Conservation (phyloP, 306 rosid species). For the Dalbergia cultrata region DNA sequence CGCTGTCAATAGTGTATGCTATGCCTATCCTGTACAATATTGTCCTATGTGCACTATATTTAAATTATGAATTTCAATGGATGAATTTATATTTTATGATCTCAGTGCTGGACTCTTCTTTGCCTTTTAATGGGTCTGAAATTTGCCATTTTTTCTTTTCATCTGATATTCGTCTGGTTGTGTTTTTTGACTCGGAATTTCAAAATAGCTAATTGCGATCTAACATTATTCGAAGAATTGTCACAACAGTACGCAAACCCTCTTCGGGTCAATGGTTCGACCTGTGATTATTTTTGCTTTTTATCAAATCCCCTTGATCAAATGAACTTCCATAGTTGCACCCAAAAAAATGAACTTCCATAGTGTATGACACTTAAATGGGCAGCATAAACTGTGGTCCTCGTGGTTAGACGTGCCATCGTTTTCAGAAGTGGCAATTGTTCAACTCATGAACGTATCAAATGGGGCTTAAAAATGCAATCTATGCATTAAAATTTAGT, state of each 20-base stretch:
- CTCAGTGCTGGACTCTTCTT: background rate
- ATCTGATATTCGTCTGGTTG: background rate
- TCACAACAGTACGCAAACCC: background rate
- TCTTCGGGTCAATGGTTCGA: background rate
- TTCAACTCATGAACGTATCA: background rate
- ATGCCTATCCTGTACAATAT: background rate
- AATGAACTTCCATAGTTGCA: too few relatives aligned
- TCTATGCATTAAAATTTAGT: background rate
- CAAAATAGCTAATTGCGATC: background rate
- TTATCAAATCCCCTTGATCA: too few relatives aligned
- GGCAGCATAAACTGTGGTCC: background rate
- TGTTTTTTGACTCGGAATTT: too few relatives aligned
- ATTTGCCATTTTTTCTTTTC: background rate
- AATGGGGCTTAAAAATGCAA: background rate
- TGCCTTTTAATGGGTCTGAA: background rate
- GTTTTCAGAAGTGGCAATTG: background rate
- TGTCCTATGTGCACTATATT: background rate
- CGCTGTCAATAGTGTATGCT: conserved; percentile 21
- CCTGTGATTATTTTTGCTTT: background rate
- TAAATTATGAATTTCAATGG: conserved; percentile 23
- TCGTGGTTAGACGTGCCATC: background rate
- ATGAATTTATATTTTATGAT: conserved; percentile 25
- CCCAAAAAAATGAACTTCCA: background rate
- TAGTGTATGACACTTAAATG: background rate
- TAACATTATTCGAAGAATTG: background rate